Percentiles rank a stretch among this genome's conserved stretches.
Evolutionary conservation across 1,139 yeast genomes (phyloP).

Genomic region (Torulaspora globosa): DNA sequence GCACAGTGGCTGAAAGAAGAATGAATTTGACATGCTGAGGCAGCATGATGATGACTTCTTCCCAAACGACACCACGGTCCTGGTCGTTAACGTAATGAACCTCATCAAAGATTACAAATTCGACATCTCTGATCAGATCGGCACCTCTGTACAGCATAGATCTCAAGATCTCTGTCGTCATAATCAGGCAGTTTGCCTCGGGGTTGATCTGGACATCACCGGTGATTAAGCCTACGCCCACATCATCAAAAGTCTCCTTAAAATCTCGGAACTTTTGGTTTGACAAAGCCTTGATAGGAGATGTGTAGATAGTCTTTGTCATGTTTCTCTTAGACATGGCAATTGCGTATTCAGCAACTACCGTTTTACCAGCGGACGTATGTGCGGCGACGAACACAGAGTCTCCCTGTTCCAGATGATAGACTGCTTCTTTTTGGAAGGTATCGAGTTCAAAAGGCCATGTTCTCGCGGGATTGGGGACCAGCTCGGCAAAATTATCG

Average conservation of each 20-base stretch:
- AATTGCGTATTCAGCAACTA: slow-evolving; percentile 89
- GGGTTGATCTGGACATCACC: slow-evolving; percentile 98
- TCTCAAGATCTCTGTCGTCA: slow-evolving; percentile 96
- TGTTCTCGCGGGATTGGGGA: slow-evolving; percentile 87
- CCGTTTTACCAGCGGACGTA: slow-evolving; percentile 91
- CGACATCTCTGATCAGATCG: slow-evolving; percentile 92
- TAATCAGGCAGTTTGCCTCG: slow-evolving; percentile 91
- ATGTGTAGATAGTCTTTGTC: slow-evolving; percentile 89
- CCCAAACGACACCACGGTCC: slow-evolving; percentile 99
- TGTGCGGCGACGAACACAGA: slow-evolving; percentile 98
- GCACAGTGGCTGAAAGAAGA: slow-evolving; percentile 90
- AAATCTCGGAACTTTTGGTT: slow-evolving; percentile 94
- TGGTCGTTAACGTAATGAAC: slow-evolving; percentile 96
- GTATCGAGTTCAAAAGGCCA: slow-evolving; percentile 95
- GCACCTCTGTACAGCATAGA: slow-evolving; percentile 97
- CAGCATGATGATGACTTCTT: slow-evolving; percentile 91
- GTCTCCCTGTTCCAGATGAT: slow-evolving; percentile 93
- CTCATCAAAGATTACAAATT: slow-evolving; percentile 94
- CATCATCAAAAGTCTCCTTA: slow-evolving; percentile 70
- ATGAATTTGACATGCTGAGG: slow-evolving; percentile 94
- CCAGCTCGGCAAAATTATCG: slow-evolving; percentile 78
- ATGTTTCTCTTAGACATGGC: slow-evolving; percentile 87
- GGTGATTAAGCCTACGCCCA: slow-evolving; percentile 90
- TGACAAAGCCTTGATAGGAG: slow-evolving; percentile 88
- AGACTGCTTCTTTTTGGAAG: slow-evolving; percentile 95